Evolutionary conservation across 768 basidiomycete genomes (phyloP), one percentile per base, ranked within the genome.

Genomic region (Lactarius hatsudake): DNA sequence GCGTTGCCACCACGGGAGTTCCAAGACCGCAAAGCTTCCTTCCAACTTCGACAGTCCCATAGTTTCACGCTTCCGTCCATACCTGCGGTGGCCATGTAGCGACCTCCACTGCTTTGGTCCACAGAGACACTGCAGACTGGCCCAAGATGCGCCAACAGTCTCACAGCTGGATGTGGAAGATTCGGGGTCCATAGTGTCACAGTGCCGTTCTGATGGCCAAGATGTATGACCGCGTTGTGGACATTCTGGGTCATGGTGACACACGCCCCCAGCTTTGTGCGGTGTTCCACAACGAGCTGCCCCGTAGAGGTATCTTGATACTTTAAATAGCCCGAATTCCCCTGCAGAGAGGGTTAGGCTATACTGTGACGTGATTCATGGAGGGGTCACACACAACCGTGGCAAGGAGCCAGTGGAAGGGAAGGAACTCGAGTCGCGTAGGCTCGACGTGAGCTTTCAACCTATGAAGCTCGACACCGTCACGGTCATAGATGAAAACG

Each of bases 161-260:
- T 94, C 40, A 98, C 93, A 1, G 93, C 94, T 0, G 96, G 92
- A 67, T 93, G 89, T 0, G 93, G 87, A 4, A 97, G 82, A 74
- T 96, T 97, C 0, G 97, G 97, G 8, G 96, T 96, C 95, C 96
- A 98, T 2, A 98, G 81, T 0, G 95, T 95, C n/a, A 98, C 91
- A 30, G 88, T 89, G 17, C 96, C 96, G 73, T 98, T 98, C 73
- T 93, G 88, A 73, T 98, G 96, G 0, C 97, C 97, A 12, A 97
- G 86, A 68, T 97, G 87, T 63, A 98, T 89, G 68, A 98, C 93
- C 15, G 94, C 97, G 76, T 90, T 96, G 79, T 98, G 95, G 18
- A 81, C 76, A 74, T 97, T 98, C 81, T 98, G 95, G 0, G 92
- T 81, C 87, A 99, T 92, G 45, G 91, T 85, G 40, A 79, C 83